Evolutionary conservation across 495 filamentous ascomycete genomes (phyloP), one percentile per base, ranked within the genome.

Genomic region (Aspergillus panamensis): DNA sequence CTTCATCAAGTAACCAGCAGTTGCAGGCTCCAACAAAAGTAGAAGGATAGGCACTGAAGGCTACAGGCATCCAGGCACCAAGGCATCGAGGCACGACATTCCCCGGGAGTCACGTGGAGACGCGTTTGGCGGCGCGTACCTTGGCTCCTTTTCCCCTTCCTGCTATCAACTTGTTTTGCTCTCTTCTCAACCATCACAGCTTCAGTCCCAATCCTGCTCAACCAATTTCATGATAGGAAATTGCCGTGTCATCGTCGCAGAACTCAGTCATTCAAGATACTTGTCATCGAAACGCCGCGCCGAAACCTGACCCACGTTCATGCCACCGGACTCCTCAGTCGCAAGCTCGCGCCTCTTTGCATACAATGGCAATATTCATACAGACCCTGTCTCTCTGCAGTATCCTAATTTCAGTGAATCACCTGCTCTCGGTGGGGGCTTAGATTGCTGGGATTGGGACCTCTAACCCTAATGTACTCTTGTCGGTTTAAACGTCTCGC

Each of bases 401-500:
- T 63, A 63, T 70, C 70, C 58, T 60, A 52, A 60, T 64, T 61
- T 51, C 55, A 25, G 25, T 25, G 25, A 20, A 45, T 60, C 53
- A 59, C 51, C 53, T 52, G 44, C 63, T 48, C 61, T 65, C 17
- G 21, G 57, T 54, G 45, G 60, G 32, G 39, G 51, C 30, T 58
- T 58, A 49, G 64, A 61, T 64, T 50, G 52, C 25, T 25, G 25
- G 5, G 54, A 64, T 51, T 66, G 68, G 62, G 63, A 66, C 70
- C 70, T 62, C 64, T 76, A 75, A 69, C 74, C 75, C 75, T 75
- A 76, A 77, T 57, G 49, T 39, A 59, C 48, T 58, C 51, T 54
- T 33, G 57, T 73, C 70, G 70, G 73, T 71, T 67, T 49, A 60
- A 35, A 51, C 73, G 75, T 67, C 60, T 79, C 72, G 62, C 68